Base-by-base conservation (phyloP, 129 eudicot species). In the Tagetes patula region DNA sequence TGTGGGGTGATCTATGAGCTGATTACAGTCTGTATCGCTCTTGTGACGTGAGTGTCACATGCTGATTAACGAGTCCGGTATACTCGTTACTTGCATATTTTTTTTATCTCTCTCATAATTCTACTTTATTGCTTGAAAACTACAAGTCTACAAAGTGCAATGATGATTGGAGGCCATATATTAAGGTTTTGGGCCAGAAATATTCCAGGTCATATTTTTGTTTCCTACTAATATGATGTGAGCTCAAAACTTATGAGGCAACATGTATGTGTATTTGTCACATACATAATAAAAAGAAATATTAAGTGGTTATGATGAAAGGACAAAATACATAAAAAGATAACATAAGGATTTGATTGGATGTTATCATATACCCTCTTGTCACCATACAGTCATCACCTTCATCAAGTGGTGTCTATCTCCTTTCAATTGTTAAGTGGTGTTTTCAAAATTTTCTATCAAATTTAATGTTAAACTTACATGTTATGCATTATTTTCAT, bases 341-440 rank as follows among this genome's bases (percentile, higher is more conserved):
- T 32, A 59, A 59, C 27, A 3, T 32, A 9, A 34, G 41, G 65
- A 59, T 59, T 59, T 33, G 10, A 36, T 61, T 61, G 66, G 66
- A 61, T 61, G 30, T 60, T 3, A 3, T 60, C 42, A 0, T 1
- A 37, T 60, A 1, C 20, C 12, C 43, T 20, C 34, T 37, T 34
- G 3, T 61, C 67, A 61, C 67, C 67, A 61, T 37, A 36, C 67
- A 61, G 5, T 61, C 31, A 61, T 61, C 67, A 36, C 67, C 67
- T 61, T 45, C 27, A 34, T 61, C 31, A 11, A 36, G 67, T 36
- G 67, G 67, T 5, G 30, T 12, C 27, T 36, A 36, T 59, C n/a
- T 59, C 7, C 63, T 56, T 56, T 31, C 12, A 43, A 43, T 43
- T 43, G 2, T 42, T 7, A 43, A 43, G 48, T 43, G 11, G 11